A percentile compares a stretch with the other conserved stretches of the same genome.
phyloP scores from a whole-genome alignment of 2,329 filamentous ascomycete genomes.

The Aphanocladium album region DNA sequence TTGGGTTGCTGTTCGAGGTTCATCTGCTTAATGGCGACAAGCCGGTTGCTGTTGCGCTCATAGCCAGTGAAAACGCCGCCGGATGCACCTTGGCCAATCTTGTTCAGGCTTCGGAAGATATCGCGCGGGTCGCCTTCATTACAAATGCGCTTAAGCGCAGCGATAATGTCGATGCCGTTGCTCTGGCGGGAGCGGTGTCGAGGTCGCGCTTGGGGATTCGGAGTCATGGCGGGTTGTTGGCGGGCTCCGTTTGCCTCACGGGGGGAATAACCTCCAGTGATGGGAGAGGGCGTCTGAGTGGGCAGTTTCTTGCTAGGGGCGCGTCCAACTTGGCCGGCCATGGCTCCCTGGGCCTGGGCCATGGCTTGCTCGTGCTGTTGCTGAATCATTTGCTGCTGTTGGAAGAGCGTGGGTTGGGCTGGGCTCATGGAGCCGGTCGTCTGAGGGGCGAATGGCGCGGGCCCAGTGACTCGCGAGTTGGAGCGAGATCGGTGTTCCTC shows the following conservation, averaged over 20 bases:
- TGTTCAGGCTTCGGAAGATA: slow-evolving; percentile 80
- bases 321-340: slow-evolving; percentile 65
- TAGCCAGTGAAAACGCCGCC: slow-evolving; percentile 93
- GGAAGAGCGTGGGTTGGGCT: slow-evolving; percentile 45
- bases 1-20: slow-evolving; percentile 97
- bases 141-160: slow-evolving; percentile 82
- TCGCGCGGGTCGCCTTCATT: slow-evolving; percentile 83
- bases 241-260: slow-evolving; percentile 16
- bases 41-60: slow-evolving; percentile 74
- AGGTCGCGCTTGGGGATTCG: slow-evolving; percentile 54
- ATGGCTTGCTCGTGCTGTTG: slow-evolving; percentile 78
- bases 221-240: slow-evolving; percentile 22
- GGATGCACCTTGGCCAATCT: slow-evolving; percentile 96
- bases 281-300: slow-evolving; percentile 20
- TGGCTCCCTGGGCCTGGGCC: slow-evolving; percentile 71
- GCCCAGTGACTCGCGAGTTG: slow-evolving; percentile 58
- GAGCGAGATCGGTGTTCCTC: slow-evolving; percentile 65
- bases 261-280: not conserved
- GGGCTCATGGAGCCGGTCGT: slow-evolving; percentile 31
- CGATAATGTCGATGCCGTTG: slow-evolving; percentile 74
- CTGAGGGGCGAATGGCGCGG: slow-evolving; percentile 44
- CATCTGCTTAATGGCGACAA: slow-evolving; percentile 99
- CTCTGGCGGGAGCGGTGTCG: slow-evolving; percentile 76
- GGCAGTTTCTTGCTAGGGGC: slow-evolving; percentile 68
- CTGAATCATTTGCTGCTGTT: slow-evolving; percentile 65